These are phyloP conservation scores for Azolla pinnata DNA, from an alignment of 75 land plant species.

Conservation along the genomic window DNA sequence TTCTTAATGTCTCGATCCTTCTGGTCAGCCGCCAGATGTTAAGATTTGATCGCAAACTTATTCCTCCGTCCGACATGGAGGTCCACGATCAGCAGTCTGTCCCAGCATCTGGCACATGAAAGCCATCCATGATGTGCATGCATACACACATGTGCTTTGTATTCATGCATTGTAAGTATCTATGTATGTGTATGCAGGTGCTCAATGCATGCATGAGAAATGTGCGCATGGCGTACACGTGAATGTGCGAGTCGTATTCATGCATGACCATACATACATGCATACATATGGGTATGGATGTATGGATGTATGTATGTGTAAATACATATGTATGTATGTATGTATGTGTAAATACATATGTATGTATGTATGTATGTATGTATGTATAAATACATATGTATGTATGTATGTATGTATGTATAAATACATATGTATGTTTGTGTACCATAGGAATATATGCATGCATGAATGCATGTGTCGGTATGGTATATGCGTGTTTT, in stretches of 20 bases:
- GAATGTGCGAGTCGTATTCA: background rate
- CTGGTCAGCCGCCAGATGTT: background rate
- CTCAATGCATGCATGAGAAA: background rate
- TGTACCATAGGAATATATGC: too few species aligned
- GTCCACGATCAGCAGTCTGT: background rate
- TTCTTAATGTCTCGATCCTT: background rate
- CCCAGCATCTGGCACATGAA: background rate
- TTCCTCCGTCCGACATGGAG: background rate
- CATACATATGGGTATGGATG: background rate
- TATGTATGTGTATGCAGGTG: background rate
- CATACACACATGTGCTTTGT: background rate
- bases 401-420: background rate
- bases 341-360: background rate
- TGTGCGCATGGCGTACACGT: background rate
- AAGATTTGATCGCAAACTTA: background rate
- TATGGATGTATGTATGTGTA: background rate
- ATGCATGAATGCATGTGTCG: background rate
- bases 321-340: background rate
- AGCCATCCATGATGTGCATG: background rate
- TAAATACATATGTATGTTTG: background rate
- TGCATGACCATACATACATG: background rate
- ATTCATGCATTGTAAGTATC: too few species aligned
- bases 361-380: background rate
- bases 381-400: background rate
- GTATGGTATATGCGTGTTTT: background rate